These are phyloP conservation scores for Cytospora mali DNA, from an alignment of 2,329 filamentous ascomycete species.

Conservation along the genomic window DNA sequence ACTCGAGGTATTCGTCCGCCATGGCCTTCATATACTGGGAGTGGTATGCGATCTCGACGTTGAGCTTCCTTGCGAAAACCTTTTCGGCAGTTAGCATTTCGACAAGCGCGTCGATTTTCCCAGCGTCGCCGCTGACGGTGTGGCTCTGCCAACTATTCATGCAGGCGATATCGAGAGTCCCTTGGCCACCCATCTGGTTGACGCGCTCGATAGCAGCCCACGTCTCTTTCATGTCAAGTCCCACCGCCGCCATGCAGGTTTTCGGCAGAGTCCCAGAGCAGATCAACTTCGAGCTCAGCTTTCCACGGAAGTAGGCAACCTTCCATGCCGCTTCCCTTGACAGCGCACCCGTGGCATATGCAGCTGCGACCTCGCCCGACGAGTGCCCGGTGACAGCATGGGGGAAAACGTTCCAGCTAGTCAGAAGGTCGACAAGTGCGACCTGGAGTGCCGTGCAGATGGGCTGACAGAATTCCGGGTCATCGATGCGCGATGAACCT, in stretches of 20 bases:
- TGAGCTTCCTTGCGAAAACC: constrained; percentile 34
- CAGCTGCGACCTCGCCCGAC: constrained; percentile 41
- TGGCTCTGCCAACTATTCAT: constrained; percentile 33
- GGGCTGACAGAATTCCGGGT: constrained; percentile 34
- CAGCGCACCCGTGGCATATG: constrained; percentile 35
- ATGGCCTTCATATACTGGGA: constrained; percentile 36
- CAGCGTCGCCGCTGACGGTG: constrained; percentile 34
- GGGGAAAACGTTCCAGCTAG: constrained; percentile 32
- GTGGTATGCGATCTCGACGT: constrained; percentile 40
- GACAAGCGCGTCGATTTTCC: constrained; percentile 30
- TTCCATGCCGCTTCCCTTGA: constrained; percentile 28
- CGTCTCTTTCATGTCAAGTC: constrained; percentile 31
- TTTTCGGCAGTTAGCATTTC: constrained; percentile 27
- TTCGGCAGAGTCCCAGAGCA: constrained; percentile 26
- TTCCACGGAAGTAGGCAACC: constrained; percentile 32
- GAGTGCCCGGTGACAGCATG: constrained; percentile 39
- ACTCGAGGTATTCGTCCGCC: constrained; percentile 30
- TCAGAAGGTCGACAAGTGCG: constrained; percentile 37
- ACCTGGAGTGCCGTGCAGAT: constrained; percentile 38
- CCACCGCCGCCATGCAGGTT: constrained; percentile 35
- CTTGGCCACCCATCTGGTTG: constrained; percentile 25
- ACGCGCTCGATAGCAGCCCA: constrained; percentile 25
- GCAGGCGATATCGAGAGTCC: constrained; percentile 29
- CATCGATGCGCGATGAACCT: constrained; percentile 15
- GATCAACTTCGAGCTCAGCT: constrained; percentile 32